phyloP scores from a whole-genome alignment of 2,329 filamentous ascomycete genomes.

The Xylaria sp. region DNA sequence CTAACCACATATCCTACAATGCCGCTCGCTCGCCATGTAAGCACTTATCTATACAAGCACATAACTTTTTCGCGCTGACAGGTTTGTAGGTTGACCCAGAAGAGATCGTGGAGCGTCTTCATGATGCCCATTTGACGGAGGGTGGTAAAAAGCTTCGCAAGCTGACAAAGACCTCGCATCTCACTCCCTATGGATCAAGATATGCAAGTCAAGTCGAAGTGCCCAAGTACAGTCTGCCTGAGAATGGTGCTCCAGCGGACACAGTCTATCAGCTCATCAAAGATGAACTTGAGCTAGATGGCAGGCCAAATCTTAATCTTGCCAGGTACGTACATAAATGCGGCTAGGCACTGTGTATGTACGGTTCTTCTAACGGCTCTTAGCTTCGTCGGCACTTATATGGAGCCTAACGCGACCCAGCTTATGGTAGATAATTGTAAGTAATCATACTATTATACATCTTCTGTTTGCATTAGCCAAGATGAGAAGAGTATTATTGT shows the following conservation, averaged over 20 bases:
- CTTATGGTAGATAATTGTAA: slow-evolving; percentile 74
- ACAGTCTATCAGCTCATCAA: slow-evolving; percentile 72
- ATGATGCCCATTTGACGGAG: slow-evolving; percentile 55
- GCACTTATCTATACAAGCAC: background rate
- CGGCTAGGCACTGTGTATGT: slow-evolving; percentile 13
- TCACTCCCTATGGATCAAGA: slow-evolving; percentile 66
- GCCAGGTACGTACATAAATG: slow-evolving; percentile 56
- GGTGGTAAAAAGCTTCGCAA: slow-evolving; percentile 52
- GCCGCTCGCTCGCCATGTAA: slow-evolving; percentile 35
- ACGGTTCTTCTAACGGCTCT: slow-evolving; percentile 28
- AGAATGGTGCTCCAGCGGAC: slow-evolving; percentile 67
- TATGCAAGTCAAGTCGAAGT: slow-evolving; percentile 66
- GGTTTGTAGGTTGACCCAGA: slow-evolving; percentile 62
- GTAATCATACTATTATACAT: slow-evolving; percentile 39
- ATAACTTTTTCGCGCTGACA: background rate
- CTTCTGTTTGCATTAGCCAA: background rate
- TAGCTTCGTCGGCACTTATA: slow-evolving; percentile 76
- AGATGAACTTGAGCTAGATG: slow-evolving; percentile 72
- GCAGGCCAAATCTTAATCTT: slow-evolving; percentile 73
- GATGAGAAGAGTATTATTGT: background rate
- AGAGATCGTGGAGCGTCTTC: slow-evolving; percentile 64
- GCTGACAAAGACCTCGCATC: slow-evolving; percentile 58
- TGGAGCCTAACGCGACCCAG: slow-evolving; percentile 72
- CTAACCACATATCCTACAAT: slow-evolving; percentile 7
- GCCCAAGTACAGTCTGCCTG: slow-evolving; percentile 68